phyloP scores from a whole-genome alignment of 2,329 filamentous ascomycete species.

The Aspergillus aculeatinus region DNA sequence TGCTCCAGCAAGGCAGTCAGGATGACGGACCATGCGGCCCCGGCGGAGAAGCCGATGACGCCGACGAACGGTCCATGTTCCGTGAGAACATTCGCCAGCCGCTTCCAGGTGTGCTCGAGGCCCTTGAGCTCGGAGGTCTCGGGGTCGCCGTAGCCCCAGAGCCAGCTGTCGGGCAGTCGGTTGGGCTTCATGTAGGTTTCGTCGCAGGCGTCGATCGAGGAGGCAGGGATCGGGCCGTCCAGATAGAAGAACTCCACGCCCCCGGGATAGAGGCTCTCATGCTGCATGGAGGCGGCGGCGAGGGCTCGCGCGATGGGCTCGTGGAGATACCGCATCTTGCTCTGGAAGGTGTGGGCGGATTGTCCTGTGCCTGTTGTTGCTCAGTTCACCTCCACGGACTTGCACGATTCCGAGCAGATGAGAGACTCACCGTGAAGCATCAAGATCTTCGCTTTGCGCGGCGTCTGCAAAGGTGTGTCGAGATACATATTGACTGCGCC shows the following conservation, averaged over 20 bases:
- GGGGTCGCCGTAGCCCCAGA: background rate
- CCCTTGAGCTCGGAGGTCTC: background rate
- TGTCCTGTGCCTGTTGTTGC: background rate
- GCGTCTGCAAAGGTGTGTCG: background rate
- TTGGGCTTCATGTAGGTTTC: background rate
- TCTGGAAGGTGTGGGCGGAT: background rate
- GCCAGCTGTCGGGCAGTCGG: background rate
- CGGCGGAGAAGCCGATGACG: background rate
- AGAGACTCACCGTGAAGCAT: slow-evolving; percentile 3
- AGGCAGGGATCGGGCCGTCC: background rate
- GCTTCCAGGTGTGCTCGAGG: background rate
- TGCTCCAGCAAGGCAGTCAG: background rate
- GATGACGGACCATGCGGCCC: background rate
- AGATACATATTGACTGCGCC: background rate
- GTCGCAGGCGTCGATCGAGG: background rate
- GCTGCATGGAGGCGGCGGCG: background rate
- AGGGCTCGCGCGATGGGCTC: background rate
- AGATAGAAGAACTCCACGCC: background rate
- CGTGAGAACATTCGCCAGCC: background rate
- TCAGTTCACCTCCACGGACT: background rate
- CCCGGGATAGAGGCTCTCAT: background rate
- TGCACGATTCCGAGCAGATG: background rate
- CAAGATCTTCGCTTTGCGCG: background rate
- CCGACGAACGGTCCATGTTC: background rate
- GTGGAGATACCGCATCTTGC: background rate